Conservation (phyloP, 345 rosid genomes). For the Noccaea bulbosa region DNA sequence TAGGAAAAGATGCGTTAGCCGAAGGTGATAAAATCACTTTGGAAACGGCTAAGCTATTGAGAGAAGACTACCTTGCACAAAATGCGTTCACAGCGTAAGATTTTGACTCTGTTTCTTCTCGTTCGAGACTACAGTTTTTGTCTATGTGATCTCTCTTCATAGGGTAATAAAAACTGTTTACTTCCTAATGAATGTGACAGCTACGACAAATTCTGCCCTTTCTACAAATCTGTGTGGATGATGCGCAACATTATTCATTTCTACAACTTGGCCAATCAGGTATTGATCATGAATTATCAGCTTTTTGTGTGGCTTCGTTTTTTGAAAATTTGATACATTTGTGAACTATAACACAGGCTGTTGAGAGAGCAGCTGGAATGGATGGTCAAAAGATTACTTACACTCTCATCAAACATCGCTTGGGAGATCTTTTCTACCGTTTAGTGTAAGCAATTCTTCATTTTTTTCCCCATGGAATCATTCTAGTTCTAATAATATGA, state of each 20-base stretch:
- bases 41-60: conserved; percentile 97
- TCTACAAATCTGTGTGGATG: conserved; percentile 99
- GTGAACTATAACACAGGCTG: conserved; percentile 61
- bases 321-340: not conserved
- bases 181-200: conserved; percentile 48
- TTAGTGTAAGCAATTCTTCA: conserved; percentile 65
- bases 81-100: conserved; percentile 98
- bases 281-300: conserved; percentile 31
- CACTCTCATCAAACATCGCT: conserved; percentile 82
- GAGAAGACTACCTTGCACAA: conserved; percentile 99
- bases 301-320: not conserved
- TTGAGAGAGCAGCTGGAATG: conserved; percentile 96
- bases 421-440: conserved; percentile 94
- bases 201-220: conserved; percentile 96
- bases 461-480: not conserved
- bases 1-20: conserved; percentile 98
- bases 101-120: conserved; percentile 3
- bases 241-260: conserved; percentile 98
- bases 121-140: too few species aligned
- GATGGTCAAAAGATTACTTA: conserved; percentile 96
- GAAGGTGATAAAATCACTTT: conserved; percentile 92
- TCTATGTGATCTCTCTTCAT: not conserved
- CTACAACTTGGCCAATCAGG: conserved; percentile 94
- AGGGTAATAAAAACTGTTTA: not conserved
- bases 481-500: not conserved